Conservation (phyloP, 2,329 filamentous ascomycete species). For the Madurella mycetomatis region DNA sequence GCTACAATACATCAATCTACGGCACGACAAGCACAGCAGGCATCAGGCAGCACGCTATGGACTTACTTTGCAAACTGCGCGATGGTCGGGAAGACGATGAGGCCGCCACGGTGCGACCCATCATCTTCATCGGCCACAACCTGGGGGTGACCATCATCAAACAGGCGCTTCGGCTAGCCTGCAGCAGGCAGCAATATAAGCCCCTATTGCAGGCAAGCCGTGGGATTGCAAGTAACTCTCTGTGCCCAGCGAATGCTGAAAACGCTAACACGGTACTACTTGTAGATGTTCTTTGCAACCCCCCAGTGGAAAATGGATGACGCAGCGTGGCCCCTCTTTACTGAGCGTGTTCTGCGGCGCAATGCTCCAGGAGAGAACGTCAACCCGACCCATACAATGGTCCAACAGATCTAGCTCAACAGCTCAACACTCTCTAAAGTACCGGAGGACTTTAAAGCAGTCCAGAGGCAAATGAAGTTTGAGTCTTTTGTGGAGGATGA, state of each 20-base stretch:
- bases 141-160: conserved; percentile 2
- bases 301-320: background rate
- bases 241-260: background rate
- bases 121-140: conserved; percentile 3
- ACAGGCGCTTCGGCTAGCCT: background rate
- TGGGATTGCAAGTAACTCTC: background rate
- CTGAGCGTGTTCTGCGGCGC: background rate
- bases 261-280: background rate
- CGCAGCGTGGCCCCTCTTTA: background rate
- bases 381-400: background rate
- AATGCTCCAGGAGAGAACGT: background rate
- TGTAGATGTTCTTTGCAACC: conserved; percentile 5
- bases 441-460: background rate
- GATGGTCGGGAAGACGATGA: conserved; percentile 1
- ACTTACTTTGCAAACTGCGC: background rate
- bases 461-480: background rate
- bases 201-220: background rate
- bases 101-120: background rate
- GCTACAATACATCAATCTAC: background rate
- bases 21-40: background rate
- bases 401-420: background rate
- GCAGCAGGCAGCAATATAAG: background rate
- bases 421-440: background rate
- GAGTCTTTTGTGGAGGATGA: background rate
- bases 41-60: background rate